These are phyloP conservation scores for Colletotrichum musicola DNA, from an alignment of 2,329 filamentous ascomycete genomes.

Conservation along the genomic window DNA sequence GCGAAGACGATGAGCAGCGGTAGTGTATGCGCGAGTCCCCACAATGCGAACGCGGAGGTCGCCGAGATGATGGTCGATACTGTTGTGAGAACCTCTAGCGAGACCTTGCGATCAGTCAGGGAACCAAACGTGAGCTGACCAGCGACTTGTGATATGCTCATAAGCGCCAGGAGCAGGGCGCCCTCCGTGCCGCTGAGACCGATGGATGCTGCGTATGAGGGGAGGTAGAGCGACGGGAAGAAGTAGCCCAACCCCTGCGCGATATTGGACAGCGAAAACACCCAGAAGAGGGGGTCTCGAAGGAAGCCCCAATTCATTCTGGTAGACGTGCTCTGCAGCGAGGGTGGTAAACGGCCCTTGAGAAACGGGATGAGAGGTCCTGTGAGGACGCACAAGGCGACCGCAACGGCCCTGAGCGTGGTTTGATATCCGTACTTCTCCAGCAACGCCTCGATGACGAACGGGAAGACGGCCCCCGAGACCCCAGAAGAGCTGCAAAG, in stretches of 20 bases:
- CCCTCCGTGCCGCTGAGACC: constrained; percentile 54
- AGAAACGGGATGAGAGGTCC: constrained; percentile 56
- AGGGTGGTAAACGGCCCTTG: constrained; percentile 56
- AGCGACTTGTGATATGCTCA: constrained; percentile 61
- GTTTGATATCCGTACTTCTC: constrained; percentile 55
- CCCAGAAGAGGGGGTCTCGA: constrained; percentile 42
- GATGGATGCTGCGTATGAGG: constrained; percentile 59
- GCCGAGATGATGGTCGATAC: constrained; percentile 61
- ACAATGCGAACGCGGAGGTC: constrained; percentile 63
- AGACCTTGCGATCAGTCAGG: constrained; percentile 57
- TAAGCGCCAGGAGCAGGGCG: constrained; percentile 60
- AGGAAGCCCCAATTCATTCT: constrained; percentile 44
- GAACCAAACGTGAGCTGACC: constrained; percentile 60
- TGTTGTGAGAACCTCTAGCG: constrained; percentile 57
- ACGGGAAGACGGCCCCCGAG: constrained; percentile 60
- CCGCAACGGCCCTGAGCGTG: constrained; percentile 55
- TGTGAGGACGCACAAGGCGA: constrained; percentile 53
- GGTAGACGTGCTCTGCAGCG: constrained; percentile 41
- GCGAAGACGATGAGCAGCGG: constrained; percentile 63
- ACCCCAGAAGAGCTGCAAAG: constrained; percentile 61
- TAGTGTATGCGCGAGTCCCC: constrained; percentile 63
- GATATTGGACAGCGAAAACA: constrained; percentile 61
- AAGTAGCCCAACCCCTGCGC: constrained; percentile 67
- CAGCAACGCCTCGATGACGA: constrained; percentile 59
- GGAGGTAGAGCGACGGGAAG: constrained; percentile 66